phyloP scores from a whole-genome alignment of 2,329 filamentous ascomycete genomes.

The Fusarium sp. region DNA sequence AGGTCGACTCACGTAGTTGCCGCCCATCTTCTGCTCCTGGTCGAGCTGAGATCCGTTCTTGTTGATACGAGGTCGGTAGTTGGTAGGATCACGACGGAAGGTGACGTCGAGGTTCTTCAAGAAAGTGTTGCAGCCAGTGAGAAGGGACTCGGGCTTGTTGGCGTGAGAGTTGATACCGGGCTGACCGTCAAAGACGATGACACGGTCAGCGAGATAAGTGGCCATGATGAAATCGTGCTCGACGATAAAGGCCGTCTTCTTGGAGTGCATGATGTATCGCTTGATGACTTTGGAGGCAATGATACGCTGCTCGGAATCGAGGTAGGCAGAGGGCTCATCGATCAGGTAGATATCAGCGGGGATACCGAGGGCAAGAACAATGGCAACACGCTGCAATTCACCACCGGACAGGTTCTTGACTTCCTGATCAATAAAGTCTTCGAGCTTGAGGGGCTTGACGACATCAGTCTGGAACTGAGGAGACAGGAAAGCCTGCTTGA shows the following conservation, averaged over 20 bases:
- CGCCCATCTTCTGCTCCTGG: conserved; percentile 93
- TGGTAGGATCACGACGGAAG: conserved; percentile 97
- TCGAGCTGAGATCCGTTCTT: conserved; percentile 96
- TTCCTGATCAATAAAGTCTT: conserved; percentile 99
- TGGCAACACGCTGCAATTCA: conserved; percentile 99
- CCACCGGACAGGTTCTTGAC: conserved; percentile 99
- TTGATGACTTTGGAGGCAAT: conserved; percentile 98
- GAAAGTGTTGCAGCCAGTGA: conserved; percentile 97
- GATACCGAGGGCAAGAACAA: conserved; percentile 93
- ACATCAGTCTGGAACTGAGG: conserved; percentile 99
- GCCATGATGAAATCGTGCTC: conserved; percentile 99
- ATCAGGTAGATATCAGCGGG: conserved; percentile 99
- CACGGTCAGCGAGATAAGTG: conserved; percentile 82
- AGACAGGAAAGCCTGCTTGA: conserved; percentile 94
- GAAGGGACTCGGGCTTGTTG: conserved; percentile 88
- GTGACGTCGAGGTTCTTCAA: conserved; percentile 97
- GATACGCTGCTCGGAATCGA: conserved; percentile 99
- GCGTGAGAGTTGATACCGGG: conserved; percentile 90
- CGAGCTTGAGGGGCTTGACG: conserved; percentile 98
- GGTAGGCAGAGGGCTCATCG: conserved; percentile 96
- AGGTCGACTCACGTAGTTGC: conserved; percentile 84
- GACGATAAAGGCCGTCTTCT: conserved; percentile 99
- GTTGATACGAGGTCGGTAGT: conserved; percentile 98
- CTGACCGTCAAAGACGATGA: conserved; percentile 97
- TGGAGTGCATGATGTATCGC: conserved; percentile 99